Evolutionary conservation across 441 rosid species (phyloP).

Genomic region (Croton laevigatus): DNA sequence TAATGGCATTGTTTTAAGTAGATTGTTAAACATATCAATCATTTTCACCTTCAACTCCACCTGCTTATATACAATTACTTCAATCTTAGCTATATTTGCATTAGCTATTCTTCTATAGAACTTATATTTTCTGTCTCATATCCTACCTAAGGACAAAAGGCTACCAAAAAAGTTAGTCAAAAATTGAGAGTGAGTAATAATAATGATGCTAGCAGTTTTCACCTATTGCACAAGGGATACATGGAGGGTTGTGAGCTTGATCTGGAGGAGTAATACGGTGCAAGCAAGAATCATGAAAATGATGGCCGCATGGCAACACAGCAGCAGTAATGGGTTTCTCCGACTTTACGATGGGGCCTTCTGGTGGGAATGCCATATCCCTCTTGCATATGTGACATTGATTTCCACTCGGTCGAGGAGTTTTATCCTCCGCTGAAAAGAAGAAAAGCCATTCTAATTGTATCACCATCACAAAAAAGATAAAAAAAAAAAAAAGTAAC

Average conservation of each 20-base stretch:
- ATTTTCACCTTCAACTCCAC: neutral
- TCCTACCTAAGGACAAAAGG: neutral
- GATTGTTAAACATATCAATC: neutral
- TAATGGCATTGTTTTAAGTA: neutral
- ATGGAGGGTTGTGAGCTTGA: conserved; percentile 36
- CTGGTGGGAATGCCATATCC: conserved; percentile 41
- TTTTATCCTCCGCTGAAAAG: conserved; percentile 24
- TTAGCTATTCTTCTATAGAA: neutral
- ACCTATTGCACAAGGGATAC: conserved; percentile 41
- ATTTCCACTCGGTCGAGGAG: conserved; percentile 24
- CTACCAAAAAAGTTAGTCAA: neutral
- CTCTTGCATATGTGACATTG: conserved; percentile 45
- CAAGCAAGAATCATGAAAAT: conserved; percentile 45
- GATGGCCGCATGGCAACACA: conserved; percentile 46
- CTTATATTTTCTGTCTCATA: neutral
- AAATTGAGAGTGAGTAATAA: neutral
- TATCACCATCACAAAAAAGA: neutral
- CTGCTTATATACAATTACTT: neutral
- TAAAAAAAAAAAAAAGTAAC: no score
- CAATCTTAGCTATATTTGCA: neutral
- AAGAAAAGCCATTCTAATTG: neutral
- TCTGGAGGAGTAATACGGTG: conserved; percentile 36
- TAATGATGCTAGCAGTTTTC: conserved; percentile 24
- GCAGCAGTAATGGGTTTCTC: conserved; percentile 26
- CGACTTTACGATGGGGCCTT: conserved; percentile 34